Evolutionary conservation across 2,329 filamentous ascomycete genomes (phyloP), one percentile per base, ranked within the genome.

Genomic region (Chaetomiaceae sp.): DNA sequence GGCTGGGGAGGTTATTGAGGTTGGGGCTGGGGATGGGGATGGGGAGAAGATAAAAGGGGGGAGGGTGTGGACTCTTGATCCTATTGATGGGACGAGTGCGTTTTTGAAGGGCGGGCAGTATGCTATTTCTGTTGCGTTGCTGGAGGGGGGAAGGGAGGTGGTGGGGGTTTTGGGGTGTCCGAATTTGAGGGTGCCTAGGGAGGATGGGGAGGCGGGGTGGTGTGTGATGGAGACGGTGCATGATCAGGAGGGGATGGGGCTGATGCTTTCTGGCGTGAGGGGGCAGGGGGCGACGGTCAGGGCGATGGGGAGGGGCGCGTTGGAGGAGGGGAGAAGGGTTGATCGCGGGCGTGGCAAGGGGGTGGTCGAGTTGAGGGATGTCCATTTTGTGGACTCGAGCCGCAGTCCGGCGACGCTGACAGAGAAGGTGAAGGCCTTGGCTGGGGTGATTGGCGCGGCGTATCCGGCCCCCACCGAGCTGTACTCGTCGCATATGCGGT

Each of bases 401-500:
- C 33, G 48, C 9, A 61, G 57, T 37, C 49, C 57, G 5, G 58
- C 57, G 12, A 59, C 57, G 37, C 23, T 51, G 19, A 53, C 53
- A 12, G 37, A 51, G 13, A 57, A 57, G 44, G 58, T 58, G 19
- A 21, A 33, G 8, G 37, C 49, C 34, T 21, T 61, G 33, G 59
- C 58, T 1, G 34, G 27, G 2, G 19, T 23, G 0, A 44, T 42
- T 2, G 56, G 55, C 4, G 54, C 50, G 30, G 4, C 25, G 9
- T 54, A 53, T 34, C 44, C 55, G 3, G 39, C 21, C 0, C 48
- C 46, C 14, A 60, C 59, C 1, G 53, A 61, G 39, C 34, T 61
- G 5, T 61, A 59, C 51, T 56, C 56, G 39, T 58, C 55, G 19
- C 59, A 61, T 19, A 58, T 61, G 58, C 49, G 59, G 17, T 60